phyloP scores from a whole-genome alignment of 495 filamentous ascomycete species.

The Lentithecium fluviatile region DNA sequence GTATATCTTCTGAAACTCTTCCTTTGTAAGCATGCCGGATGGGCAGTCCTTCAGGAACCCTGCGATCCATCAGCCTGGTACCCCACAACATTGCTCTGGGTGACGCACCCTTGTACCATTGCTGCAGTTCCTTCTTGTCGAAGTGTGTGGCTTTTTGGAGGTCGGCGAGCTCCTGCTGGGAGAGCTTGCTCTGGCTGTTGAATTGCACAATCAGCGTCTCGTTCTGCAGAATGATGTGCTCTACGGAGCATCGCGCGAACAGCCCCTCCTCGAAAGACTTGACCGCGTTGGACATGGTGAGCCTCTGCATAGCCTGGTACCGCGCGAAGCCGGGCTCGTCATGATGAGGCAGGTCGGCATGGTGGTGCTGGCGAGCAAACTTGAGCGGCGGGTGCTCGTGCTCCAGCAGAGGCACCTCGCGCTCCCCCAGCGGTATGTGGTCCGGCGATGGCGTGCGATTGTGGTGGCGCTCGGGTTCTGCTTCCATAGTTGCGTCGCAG shows the following conservation, averaged over 20 bases:
- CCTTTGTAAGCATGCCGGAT: conserved; percentile 90
- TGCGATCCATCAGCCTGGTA: conserved; percentile 41
- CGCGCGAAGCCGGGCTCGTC: conserved; percentile 18
- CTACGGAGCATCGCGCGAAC: conserved; percentile 2
- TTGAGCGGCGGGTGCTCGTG: conserved; percentile 12
- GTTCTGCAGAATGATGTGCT: conserved; percentile 3
- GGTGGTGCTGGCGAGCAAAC: conserved; percentile 26
- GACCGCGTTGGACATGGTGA: conserved; percentile 11
- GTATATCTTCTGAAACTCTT: conserved; percentile 99
- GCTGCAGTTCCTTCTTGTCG: conserved; percentile 99
- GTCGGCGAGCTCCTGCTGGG: conserved; percentile 88
- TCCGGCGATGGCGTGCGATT: background rate
- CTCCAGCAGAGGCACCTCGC: conserved; percentile 12
- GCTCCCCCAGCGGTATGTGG: conserved; percentile 15
- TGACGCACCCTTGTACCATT: conserved; percentile 95
- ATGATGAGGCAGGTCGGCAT: conserved; percentile 23
- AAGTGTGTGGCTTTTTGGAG: conserved; percentile 96
- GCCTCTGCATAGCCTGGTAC: conserved; percentile 11
- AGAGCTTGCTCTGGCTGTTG: conserved; percentile 68
- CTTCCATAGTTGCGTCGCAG: conserved; percentile 1
- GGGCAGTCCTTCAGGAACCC: conserved; percentile 99
- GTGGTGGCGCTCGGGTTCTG: background rate
- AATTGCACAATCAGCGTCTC: conserved; percentile 27
- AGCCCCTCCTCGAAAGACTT: conserved; percentile 10
- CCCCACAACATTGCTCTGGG: background rate